A percentile compares a stretch with the other conserved stretches of the same genome.
Evolutionary conservation across 257 asterid genomes (phyloP).

Genomic region (Petunia secreta): DNA sequence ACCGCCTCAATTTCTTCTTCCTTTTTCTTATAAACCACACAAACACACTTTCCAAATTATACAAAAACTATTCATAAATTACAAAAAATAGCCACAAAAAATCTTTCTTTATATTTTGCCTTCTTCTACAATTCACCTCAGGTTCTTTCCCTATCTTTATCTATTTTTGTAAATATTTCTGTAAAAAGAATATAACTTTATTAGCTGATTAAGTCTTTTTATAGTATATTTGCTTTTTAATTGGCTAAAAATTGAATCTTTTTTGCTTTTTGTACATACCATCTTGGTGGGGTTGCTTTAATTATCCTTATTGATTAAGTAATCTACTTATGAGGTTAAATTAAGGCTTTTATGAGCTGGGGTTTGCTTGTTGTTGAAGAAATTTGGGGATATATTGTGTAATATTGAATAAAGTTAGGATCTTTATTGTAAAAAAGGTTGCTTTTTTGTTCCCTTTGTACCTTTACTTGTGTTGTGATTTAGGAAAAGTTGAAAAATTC

Average conservation of each 20-base stretch:
- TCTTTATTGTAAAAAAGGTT: constrained; percentile 35
- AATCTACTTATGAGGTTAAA: constrained; percentile 34
- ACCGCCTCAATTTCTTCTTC: not conserved
- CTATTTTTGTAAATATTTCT: constrained; percentile 20
- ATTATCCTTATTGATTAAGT: constrained; percentile 8
- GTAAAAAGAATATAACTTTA: not conserved
- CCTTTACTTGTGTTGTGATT: constrained; percentile 23
- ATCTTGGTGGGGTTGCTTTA: not conserved
- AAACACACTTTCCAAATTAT: constrained; percentile 11
- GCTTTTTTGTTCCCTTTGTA: constrained; percentile 12
- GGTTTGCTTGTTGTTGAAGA: constrained; percentile 37
- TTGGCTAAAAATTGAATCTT: not conserved
- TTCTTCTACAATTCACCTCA: constrained; percentile 30
- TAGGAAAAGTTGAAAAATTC: not conserved
- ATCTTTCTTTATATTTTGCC: constrained; percentile 21
- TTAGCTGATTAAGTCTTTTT: not conserved
- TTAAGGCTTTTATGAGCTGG: constrained; percentile 7
- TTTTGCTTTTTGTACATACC: not conserved
- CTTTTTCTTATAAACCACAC: constrained; percentile 36
- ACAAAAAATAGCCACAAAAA: not conserved
- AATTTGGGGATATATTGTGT: constrained; percentile 37
- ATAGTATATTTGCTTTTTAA: not conserved
- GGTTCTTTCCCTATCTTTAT: constrained; percentile 20
- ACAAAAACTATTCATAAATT: not conserved
- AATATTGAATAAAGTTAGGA: constrained; percentile 49